A percentile compares a stretch with the other conserved stretches of the same genome.
phyloP scores from a whole-genome alignment of 345 rosid species.

The Punica granatum region DNA sequence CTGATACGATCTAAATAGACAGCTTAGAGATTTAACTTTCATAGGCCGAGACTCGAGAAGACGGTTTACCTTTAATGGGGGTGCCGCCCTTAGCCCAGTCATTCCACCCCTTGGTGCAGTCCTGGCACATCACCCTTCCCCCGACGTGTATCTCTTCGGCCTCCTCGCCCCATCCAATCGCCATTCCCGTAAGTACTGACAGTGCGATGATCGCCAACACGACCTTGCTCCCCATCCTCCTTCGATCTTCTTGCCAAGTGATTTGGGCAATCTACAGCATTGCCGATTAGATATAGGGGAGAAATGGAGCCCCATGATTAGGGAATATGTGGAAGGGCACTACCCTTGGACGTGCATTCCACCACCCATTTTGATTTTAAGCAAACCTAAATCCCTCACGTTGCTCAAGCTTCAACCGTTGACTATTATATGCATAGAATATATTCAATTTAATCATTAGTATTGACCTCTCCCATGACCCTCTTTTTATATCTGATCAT shows the following conservation, averaged over 20 bases:
- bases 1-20: too few relatives aligned
- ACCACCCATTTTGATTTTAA: background rate
- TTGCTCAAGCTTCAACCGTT: too few relatives aligned
- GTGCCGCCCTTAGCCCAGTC: slow-evolving; percentile 51
- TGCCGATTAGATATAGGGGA: background rate
- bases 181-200: background rate
- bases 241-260: background rate
- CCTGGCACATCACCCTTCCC: slow-evolving; percentile 74
- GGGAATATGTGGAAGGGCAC: background rate
- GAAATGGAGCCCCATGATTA: background rate
- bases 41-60: too few relatives aligned
- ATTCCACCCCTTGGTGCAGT: slow-evolving; percentile 52
- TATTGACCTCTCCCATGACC: too few relatives aligned
- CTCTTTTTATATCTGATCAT: too few relatives aligned
- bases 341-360: background rate
- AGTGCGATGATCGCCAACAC: background rate
- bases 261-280: background rate
- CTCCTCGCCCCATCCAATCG: slow-evolving; percentile 11
- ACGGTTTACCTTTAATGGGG: slow-evolving; percentile 56
- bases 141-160: slow-evolving; percentile 41
- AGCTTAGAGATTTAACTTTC: background rate
- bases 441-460: too few relatives aligned
- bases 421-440: too few relatives aligned
- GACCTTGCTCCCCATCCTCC: background rate
- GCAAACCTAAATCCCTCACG: too few relatives aligned